Base-by-base conservation (phyloP, 179 eudicot genomes). In the Heliamphora pulchella region DNA sequence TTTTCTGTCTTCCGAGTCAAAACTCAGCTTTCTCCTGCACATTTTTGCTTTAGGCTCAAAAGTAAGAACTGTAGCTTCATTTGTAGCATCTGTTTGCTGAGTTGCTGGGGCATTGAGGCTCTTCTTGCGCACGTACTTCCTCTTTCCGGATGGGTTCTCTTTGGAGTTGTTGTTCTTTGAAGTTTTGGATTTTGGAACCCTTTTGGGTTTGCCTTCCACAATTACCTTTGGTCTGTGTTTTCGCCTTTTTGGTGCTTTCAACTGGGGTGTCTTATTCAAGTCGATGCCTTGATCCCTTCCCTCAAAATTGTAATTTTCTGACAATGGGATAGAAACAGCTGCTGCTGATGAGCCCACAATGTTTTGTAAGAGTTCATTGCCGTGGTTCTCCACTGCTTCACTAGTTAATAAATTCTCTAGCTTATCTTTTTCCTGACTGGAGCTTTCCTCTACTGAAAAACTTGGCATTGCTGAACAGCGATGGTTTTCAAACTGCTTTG, bases 221-320 rank as follows among this genome's bases (percentile, higher is more conserved):
- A 96, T 80, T 62, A 96, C 99, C 88, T 92, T 96, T 3, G 99
- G 98, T 58, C 89, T 83, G 81, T 92, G 96, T 82, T 91, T 92
- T 80, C 87, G 87, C 77, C 94, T 91, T 79, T 89, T 90, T 3
- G 96, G 90, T 69, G 93, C 41, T 87, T 90, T 94, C 83, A 82
- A 90, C 84, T 79, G 86, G 13, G 95, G 94, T 55, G 96, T 89
- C 86, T 92, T 86, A 86, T 89, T 91, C 80, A 90, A 88, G 83
- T 91, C 97, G 54, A 89, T 84, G 61, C 66, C 88, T 66, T 68
- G 87, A 76, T 80, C 84, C 75, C 51, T 88, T 77, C 71, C 90
- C 76, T 87, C 88, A 79, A 84, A 82, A 69, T 72, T 80, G 76
- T 81, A 78, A 71, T 79, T 85, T 82, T 87, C 90, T 58, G 80